Percentiles rank a stretch among this genome's conserved stretches.
phyloP scores from a whole-genome alignment of 2,329 filamentous ascomycete species.

The Fusarium hostae region DNA sequence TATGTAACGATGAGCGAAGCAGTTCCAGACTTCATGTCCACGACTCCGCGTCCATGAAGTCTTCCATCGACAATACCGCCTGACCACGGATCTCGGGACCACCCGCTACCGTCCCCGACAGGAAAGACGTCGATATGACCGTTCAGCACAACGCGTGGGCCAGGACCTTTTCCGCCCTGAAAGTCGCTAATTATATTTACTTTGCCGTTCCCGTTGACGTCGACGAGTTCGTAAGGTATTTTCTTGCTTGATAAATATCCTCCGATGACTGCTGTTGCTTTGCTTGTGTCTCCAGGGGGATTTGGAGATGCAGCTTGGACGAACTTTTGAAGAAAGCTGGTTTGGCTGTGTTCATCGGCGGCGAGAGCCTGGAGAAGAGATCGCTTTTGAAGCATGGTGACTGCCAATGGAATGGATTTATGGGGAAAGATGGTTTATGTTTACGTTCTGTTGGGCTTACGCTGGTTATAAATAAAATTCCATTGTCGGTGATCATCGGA shows the following conservation, averaged over 20 bases:
- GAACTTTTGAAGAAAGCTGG: background rate
- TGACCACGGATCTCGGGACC: conserved; percentile 1
- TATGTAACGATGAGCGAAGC: conserved; percentile 1
- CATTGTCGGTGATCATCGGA: background rate
- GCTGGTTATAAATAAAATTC: background rate
- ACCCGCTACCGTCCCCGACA: background rate
- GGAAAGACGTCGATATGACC: conserved; percentile 5
- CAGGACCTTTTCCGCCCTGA: background rate
- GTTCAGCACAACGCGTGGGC: background rate
- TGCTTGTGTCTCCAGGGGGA: background rate
- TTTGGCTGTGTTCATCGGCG: background rate
- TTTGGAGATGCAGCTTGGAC: background rate
- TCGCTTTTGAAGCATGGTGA: background rate
- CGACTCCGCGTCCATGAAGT: background rate
- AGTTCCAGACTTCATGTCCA: conserved; percentile 4
- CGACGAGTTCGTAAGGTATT: background rate
- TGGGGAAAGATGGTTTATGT: no score
- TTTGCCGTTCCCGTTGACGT: background rate
- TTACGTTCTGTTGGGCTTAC: background rate
- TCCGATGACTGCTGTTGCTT: background rate
- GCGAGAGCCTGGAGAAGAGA: background rate
- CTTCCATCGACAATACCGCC: background rate
- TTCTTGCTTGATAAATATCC: background rate
- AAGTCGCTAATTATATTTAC: background rate
- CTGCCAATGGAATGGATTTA: background rate